Base-by-base conservation (phyloP, 2,329 filamentous ascomycete genomes). In the Cephalotrichum gorgonifer region DNA sequence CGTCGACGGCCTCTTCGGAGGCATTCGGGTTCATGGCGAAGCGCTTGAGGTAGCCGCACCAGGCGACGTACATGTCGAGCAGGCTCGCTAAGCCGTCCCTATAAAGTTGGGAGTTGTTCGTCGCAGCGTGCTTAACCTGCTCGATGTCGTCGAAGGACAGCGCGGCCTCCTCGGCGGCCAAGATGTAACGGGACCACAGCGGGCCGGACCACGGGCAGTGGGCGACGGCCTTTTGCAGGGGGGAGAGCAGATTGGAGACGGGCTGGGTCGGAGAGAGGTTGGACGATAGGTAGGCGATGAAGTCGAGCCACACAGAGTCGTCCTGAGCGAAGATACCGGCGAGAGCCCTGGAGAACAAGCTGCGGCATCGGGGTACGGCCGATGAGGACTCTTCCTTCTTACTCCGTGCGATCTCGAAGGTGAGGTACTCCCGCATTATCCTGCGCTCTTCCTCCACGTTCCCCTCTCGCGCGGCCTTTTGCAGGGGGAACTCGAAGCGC, bases 151-250 rank as follows among this genome's bases (percentile, higher is more conserved):
- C 73, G 58, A 95, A 95, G 0, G 84, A 74, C 54, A 83, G 77
- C 30, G 79, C 78, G 52, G 87, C 84, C 43, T 87, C 79, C 65
- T 97, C 93, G 3, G 88, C 86, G 20, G 83, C 85, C 47, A 96
- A 68, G 25, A 98, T 84, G 55, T 90, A 90, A 55, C 91, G 83
- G 6, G 88, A 87, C 93, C 93, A 98, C 6, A 98, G 74, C 26
- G 79, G 76, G 15, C 93, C 93, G 6, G 89, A 94, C 85, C 89
- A 95, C 2, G 93, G 90, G 57, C 91, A 95, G 64, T 97, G 93
- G 41, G 83, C 79, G 9, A 90, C 93, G 12, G 88, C 89, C 54
- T 89, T 79, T 57, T 88, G 83, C 2, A 94, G 73, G 6, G 91
- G 76, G 43, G 87, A 78, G 9, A 95, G 74, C 33, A 86, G 65